Evolutionary conservation across 345 rosid species (phyloP), one percentile per base, ranked within the genome.

Genomic region (Heritiera littoralis): DNA sequence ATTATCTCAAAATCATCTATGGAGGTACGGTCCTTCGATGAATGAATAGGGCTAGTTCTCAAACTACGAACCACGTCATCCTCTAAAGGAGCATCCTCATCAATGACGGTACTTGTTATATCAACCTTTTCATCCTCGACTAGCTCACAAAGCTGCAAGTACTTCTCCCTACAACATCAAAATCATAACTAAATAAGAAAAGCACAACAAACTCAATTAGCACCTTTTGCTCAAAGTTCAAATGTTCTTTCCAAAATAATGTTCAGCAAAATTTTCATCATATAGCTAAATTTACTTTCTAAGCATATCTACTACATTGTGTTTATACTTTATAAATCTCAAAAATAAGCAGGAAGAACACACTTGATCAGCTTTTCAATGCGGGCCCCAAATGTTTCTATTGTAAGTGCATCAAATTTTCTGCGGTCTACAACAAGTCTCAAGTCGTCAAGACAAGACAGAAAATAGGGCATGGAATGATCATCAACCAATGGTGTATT

Each of bases 1-100:
- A 97, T 97, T 78, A 97, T 94, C 91, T 90, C 98, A 84, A 97
- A 97, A 85, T 97, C 98, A 89, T 97, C 99, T 85, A 97, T 97
- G 38, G 96, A 85, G 66, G 98, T 97, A 73, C 98, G 98, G 85
- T 97, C 99, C 83, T 89, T 92, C 8, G 97, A 90, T 43, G 45
- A 43, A 43, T 43, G 45, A 72, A 82, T 81, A 35, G 99, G 99
- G 85, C 98, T 93, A 78, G 99, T 90, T 83, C 99, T 91, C 91
- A 94, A 88, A 88, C 98, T 92, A 82, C 91, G 91, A 67, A 94
- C 92, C 78, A 92, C 94, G 81, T 97, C 99, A 88, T 97, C 99
- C 83, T 97, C 99, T 84, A 97, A 84, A 78, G 98, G 97, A 82
- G 93, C 83, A 81, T 97, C 99, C 87, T 97, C 99, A 85, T 93